A percentile compares a stretch with the other conserved stretches of the same genome.
phyloP scores from a whole-genome alignment of 2,329 filamentous ascomycete genomes.

The Beauveria brongniartii region DNA sequence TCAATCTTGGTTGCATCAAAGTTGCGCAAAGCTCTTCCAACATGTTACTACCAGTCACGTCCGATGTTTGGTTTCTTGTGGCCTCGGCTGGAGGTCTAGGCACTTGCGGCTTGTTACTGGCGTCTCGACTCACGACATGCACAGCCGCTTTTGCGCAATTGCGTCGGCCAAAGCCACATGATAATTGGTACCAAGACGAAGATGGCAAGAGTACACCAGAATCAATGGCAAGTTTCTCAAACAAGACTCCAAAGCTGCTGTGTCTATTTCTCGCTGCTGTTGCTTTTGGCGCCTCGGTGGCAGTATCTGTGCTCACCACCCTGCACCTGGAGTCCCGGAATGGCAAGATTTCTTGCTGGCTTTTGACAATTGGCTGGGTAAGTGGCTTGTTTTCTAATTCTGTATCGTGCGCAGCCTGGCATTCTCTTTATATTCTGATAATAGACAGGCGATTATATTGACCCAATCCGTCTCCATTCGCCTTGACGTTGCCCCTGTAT shows the following conservation, averaged over 20 bases:
- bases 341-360: constrained; percentile 48
- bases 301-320: constrained; percentile 46
- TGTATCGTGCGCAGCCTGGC: no score
- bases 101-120: constrained; percentile 24
- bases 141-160: not conserved
- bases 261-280: constrained; percentile 44
- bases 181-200: constrained; percentile 54
- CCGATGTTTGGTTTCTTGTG: not conserved
- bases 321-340: constrained; percentile 26
- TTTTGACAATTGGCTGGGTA: constrained; percentile 56
- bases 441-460: constrained; percentile 37
- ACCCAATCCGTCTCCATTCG: constrained; percentile 43
- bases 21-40: not conserved
- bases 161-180: constrained; percentile 20
- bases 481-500: constrained; percentile 39
- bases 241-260: constrained; percentile 45
- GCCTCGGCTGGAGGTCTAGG: not conserved
- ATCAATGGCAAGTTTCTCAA: constrained; percentile 53
- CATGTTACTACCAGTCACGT: not conserved
- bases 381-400: constrained; percentile 20
- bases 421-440: not conserved
- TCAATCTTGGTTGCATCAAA: not conserved
- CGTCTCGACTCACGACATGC: constrained; percentile 21
- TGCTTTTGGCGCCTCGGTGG: constrained; percentile 48
- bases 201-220: constrained; percentile 63